Percentiles rank a stretch among this genome's conserved stretches.
Evolutionary conservation across 805 yeast genomes (phyloP).

Genomic region (Yarrowia yakushimensis): DNA sequence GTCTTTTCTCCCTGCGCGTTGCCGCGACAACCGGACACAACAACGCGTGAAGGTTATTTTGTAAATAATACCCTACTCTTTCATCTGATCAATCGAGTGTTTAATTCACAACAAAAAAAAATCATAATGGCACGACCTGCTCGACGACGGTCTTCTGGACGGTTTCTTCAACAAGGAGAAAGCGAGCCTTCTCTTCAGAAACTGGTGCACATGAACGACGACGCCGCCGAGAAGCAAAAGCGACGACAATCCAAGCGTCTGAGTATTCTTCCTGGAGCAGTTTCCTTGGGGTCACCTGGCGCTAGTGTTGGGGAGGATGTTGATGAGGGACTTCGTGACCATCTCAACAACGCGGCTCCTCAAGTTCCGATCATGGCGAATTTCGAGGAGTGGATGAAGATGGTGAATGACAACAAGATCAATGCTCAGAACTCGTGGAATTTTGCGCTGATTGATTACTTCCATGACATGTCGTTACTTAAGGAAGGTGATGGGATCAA

Average conservation of each 20-base stretch:
- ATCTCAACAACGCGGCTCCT: constrained; percentile 9
- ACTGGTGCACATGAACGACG: constrained; percentile 32
- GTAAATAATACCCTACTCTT: no score
- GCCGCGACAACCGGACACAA: neutral
- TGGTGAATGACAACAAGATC: constrained; percentile 81
- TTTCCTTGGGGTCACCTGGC: neutral
- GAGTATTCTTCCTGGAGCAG: constrained; percentile 6
- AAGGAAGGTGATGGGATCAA: constrained; percentile 76
- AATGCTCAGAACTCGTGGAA: constrained; percentile 86
- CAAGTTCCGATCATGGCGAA: constrained; percentile 38
- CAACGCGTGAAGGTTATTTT: constrained; percentile 1
- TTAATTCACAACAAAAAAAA: no score
- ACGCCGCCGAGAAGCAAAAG: constrained; percentile 32
- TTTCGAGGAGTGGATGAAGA: constrained; percentile 76
- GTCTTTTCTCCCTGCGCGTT: neutral
- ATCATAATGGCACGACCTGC: neutral
- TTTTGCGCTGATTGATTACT: constrained; percentile 85
- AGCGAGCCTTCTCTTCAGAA: constrained; percentile 10
- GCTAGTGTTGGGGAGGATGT: neutral
- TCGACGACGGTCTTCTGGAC: constrained; percentile 22
- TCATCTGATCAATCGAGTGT: no score
- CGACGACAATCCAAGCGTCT: constrained; percentile 27
- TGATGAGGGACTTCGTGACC: constrained; percentile 7
- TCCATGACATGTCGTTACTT: constrained; percentile 73
- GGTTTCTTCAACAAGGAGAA: neutral